phyloP scores from a whole-genome alignment of 2,329 filamentous ascomycete genomes.

The Akanthomyces dipterigenus region DNA sequence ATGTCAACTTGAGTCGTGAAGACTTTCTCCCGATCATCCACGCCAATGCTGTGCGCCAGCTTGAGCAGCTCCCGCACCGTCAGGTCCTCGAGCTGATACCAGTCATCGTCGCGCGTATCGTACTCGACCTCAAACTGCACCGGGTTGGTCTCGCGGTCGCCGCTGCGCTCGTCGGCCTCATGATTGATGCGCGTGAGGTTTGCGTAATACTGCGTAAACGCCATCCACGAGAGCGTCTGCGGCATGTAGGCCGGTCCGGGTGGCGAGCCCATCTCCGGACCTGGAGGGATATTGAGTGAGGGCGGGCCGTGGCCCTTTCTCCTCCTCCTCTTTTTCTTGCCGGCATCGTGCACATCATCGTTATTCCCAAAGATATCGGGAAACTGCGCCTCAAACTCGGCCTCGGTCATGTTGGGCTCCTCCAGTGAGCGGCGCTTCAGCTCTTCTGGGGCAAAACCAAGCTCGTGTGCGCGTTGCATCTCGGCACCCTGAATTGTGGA shows the following conservation, averaged over 20 bases:
- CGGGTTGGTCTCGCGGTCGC: conserved; percentile 48
- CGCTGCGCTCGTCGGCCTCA: conserved; percentile 26
- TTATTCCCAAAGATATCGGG: conserved; percentile 17
- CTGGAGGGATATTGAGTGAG: conserved; percentile 58
- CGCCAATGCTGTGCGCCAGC: conserved; percentile 59
- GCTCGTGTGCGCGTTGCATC: conserved; percentile 25
- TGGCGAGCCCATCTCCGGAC: conserved; percentile 63
- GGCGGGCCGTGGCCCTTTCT: conserved; percentile 50
- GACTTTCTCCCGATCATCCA: conserved; percentile 8
- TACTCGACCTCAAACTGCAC: conserved; percentile 83
- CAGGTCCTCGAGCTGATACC: conserved; percentile 72
- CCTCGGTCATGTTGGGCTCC: conserved; percentile 13
- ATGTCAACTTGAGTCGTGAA: background rate
- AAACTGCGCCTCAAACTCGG: conserved; percentile 32
- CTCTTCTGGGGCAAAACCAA: conserved; percentile 18
- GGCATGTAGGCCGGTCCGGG: conserved; percentile 88
- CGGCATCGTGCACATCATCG: conserved; percentile 27
- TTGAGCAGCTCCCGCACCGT: conserved; percentile 77
- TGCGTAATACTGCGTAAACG: conserved; percentile 87
- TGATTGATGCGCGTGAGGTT: conserved; percentile 91
- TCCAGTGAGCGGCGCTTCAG: conserved; percentile 23
- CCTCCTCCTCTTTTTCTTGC: conserved; percentile 39
- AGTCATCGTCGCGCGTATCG: conserved; percentile 67
- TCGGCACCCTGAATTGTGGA: conserved; percentile 22
- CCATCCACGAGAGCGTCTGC: conserved; percentile 70